Conservation (phyloP, 2,329 filamentous ascomycete species). For the Tolypocladium guangdongense region DNA sequence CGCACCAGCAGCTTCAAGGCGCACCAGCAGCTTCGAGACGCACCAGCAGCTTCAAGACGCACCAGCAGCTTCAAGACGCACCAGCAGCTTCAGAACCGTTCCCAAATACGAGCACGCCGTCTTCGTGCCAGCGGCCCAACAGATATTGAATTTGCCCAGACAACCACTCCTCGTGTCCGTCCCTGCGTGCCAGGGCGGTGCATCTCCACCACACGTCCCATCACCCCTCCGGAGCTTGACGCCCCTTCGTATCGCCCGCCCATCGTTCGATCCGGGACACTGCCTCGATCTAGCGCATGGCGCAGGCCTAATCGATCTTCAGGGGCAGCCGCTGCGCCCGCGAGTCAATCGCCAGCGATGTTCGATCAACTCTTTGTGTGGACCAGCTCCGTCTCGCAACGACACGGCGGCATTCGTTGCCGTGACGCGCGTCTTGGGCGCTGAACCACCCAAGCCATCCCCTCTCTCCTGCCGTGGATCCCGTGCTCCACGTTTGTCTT, state of each 20-base stretch:
- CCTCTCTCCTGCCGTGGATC: background rate
- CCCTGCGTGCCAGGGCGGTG: background rate
- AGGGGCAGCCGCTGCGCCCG: background rate
- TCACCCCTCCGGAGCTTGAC: background rate
- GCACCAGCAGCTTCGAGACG: no score
- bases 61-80: no score
- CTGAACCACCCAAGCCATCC: background rate
- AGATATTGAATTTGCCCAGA: background rate
- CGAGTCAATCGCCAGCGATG: background rate
- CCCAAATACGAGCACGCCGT: background rate
- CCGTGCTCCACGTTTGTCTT: background rate
- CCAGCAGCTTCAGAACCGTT: no score
- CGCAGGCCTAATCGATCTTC: background rate
- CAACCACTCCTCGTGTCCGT: background rate
- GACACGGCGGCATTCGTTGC: background rate
- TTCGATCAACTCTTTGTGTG: background rate
- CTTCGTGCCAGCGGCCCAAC: background rate
- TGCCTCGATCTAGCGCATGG: background rate
- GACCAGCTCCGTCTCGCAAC: background rate
- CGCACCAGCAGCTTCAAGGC: no score
- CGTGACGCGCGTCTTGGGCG: background rate
- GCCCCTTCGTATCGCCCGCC: background rate
- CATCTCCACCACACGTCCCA: background rate
- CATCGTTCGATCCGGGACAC: background rate
- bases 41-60: no score